Evolutionary conservation across 257 asterid species (phyloP), one percentile per base, ranked within the genome.

Genomic region (Capsicum pubescens): DNA sequence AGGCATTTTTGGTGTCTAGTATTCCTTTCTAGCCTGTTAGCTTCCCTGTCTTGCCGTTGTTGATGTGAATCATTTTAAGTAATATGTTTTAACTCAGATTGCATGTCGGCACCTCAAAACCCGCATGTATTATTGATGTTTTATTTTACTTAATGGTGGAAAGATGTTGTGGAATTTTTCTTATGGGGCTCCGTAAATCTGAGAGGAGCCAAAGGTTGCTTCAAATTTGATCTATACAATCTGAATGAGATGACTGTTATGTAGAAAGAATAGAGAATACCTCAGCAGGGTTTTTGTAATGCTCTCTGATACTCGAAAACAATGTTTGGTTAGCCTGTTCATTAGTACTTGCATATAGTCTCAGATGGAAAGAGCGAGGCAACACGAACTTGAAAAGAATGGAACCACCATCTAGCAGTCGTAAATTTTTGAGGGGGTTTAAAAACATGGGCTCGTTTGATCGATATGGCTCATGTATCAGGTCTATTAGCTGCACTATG

Each of bases 331-430:
- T 26, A 26, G 32, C 32, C 32, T 26, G 32, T 26, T 26, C 32
- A 26, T 26, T 26, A 26, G 32, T 26, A 26, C 32, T 26, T 26
- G 32, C 32, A 26, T 26, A 26, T 26, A 26, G 32, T 26, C 32
- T 26, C 2, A 95, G 94, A 92, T 95, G 91, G 98, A 95, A 83
- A 93, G 97, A 79, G 98, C 97, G 48, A 87, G 95, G 17, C 95
- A 93, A 68, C 94, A 97, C 7, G 91, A 90, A 54, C 83, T 87
- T 26, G 92, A 84, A 70, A 92, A 91, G 88, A 86, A 94, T 80
- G 93, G 91, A 82, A 88, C 92, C 39, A 61, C 48, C 46, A 63
- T 82, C 80, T 86, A 17, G 80, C 78, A 46, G 77, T 16, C 36
- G 39, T 64, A 72, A 8, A 76, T 52, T 21, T 7, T 52, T 52